A percentile compares a stretch with the other conserved stretches of the same genome.
Evolutionary conservation across 352 stramenopile species (phyloP).

Genomic region (Globisporangium megalacanthum): DNA sequence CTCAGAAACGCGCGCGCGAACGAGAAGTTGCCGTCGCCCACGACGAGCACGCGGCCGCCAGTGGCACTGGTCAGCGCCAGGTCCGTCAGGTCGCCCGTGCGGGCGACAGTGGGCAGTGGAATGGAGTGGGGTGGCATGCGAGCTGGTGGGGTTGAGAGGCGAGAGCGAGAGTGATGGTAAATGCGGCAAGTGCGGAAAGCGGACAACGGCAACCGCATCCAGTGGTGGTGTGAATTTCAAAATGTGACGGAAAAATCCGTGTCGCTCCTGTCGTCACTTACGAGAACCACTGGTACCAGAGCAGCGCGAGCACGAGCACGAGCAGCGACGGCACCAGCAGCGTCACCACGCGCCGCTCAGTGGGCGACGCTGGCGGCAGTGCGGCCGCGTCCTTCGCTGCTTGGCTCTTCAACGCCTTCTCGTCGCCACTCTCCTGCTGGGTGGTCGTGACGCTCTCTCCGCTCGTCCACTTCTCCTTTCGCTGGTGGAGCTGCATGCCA

Average conservation of each 20-base stretch:
- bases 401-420: conserved; percentile 3
- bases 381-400: conserved; percentile 3
- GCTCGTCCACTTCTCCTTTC: conserved; percentile 25
- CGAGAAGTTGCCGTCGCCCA: conserved; percentile 84
- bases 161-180: too few species aligned
- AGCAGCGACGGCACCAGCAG: conserved; percentile 47
- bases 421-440: neutral
- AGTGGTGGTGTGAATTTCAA: too few species aligned
- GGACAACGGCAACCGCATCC: too few species aligned
- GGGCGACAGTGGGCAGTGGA: neutral
- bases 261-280: conserved; percentile 4
- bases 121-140: neutral
- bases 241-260: too few species aligned
- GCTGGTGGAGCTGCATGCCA: conserved; percentile 32
- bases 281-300: conserved; percentile 36
- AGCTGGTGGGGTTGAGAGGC: too few species aligned
- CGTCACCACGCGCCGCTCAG: conserved; percentile 23
- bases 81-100: conserved; percentile 46
- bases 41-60: conserved; percentile 45
- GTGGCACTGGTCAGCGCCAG: conserved; percentile 27
- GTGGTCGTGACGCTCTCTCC: conserved; percentile 13
- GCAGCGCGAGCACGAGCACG: conserved; percentile 33
- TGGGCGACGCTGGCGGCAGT: conserved; percentile 14
- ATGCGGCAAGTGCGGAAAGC: too few species aligned
- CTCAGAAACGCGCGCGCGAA: conserved; percentile 70